Percentiles rank a stretch among this genome's conserved stretches.
phyloP scores from a whole-genome alignment of 371 early-diverging fungal species.

The Scutellospora calospora region DNA sequence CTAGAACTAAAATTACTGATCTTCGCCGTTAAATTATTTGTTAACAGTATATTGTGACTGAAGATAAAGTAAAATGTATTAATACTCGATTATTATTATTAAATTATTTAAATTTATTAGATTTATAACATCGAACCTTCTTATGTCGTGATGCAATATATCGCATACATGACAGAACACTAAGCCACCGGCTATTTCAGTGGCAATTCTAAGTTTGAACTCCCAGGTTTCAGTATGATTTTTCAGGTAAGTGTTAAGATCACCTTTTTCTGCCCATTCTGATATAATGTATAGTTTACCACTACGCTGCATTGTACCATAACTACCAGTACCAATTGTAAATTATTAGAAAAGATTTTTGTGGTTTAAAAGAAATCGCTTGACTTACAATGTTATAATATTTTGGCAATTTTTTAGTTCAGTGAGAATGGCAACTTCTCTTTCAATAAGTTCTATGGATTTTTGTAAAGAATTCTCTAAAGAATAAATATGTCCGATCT shows the following conservation, averaged over 20 bases:
- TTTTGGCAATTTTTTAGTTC: constrained; percentile 20
- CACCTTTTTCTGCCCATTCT: constrained; percentile 24
- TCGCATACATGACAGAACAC: constrained; percentile 8
- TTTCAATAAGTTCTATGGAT: not conserved
- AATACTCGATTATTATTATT: no score
- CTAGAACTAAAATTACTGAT: constrained; percentile 5
- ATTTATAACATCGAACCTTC: constrained; percentile 5
- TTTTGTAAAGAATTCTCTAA: no score
- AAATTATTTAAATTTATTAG: not conserved
- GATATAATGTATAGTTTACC: not conserved
- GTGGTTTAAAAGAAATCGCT: not conserved
- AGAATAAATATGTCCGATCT: not conserved
- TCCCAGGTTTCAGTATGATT: not conserved
- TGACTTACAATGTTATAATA: constrained; percentile 22
- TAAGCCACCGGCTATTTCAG: constrained; percentile 17
- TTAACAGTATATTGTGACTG: constrained; percentile 31
- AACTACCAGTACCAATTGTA: not conserved
- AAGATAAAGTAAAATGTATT: not conserved
- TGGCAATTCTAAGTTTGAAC: constrained; percentile 18
- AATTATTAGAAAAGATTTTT: not conserved
- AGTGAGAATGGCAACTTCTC: not conserved
- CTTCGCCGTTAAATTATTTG: not conserved
- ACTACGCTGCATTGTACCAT: not conserved
- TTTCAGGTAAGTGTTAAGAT: constrained; percentile 11
- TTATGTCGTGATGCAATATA: constrained; percentile 27